Conservation (phyloP, 768 basidiomycete species). For the Megacollybia marginata region DNA sequence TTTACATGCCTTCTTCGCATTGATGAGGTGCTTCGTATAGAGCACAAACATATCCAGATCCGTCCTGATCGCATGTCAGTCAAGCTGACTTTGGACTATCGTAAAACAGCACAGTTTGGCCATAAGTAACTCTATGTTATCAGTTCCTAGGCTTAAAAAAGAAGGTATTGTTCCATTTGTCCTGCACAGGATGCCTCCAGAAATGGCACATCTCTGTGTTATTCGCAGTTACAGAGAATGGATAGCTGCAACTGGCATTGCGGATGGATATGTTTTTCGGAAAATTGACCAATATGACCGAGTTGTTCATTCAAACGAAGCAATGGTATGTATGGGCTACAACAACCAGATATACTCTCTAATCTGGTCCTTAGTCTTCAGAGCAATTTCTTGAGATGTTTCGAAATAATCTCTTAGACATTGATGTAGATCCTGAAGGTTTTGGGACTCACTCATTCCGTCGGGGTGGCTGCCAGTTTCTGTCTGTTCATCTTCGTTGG, state of each 20-base stretch:
- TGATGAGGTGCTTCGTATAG: slow-evolving; percentile 28
- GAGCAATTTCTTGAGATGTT: slow-evolving; percentile 31
- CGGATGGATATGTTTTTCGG: too few relatives aligned
- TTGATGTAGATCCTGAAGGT: slow-evolving; percentile 24
- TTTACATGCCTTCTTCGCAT: slow-evolving; percentile 26
- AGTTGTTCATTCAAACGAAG: slow-evolving; percentile 10
- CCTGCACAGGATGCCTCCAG: slow-evolving; percentile 4
- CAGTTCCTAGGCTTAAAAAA: not conserved
- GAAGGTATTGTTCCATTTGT: slow-evolving; percentile 18
- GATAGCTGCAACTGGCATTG: slow-evolving; percentile 16
- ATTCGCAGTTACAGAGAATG: slow-evolving; percentile 24
- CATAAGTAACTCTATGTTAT: slow-evolving; percentile 9
- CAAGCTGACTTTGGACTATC: slow-evolving; percentile 16
- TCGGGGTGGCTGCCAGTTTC: slow-evolving; percentile 32
- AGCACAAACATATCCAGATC: slow-evolving; percentile 16
- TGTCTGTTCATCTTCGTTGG: slow-evolving; percentile 25
- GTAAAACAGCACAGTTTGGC: slow-evolving; percentile 22
- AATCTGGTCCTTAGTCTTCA: slow-evolving; percentile 17
- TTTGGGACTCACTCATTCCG: slow-evolving; percentile 37
- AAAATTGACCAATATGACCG: slow-evolving; percentile 19
- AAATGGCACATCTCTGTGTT: slow-evolving; percentile 25
- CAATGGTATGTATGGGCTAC: slow-evolving; percentile 19
- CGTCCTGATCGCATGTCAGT: slow-evolving; percentile 3
- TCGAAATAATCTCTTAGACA: slow-evolving; percentile 31
- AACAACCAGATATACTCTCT: too few relatives aligned